Evolutionary conservation across 768 basidiomycete genomes (phyloP).

Genomic region (Phlegmacium glaucopus): DNA sequence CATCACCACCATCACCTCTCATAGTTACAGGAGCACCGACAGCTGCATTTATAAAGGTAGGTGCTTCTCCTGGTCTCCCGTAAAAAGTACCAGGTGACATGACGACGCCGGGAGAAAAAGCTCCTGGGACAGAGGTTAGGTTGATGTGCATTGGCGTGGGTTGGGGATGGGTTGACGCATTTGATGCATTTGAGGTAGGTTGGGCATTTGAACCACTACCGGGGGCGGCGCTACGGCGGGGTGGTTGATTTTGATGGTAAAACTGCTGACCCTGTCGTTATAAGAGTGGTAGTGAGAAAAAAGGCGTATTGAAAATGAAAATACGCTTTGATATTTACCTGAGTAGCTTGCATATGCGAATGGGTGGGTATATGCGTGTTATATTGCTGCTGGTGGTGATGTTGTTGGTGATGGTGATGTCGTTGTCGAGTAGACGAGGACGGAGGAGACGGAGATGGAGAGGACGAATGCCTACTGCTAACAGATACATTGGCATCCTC

Average conservation of each 20-base stretch:
- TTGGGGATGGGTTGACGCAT: not conserved
- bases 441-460: too few species aligned
- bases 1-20: slow-evolving; percentile 6
- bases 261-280: slow-evolving; percentile 3
- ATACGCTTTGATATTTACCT: too few species aligned
- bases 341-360: too few species aligned
- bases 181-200: slow-evolving; percentile 8
- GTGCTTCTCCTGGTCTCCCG: slow-evolving; percentile 48
- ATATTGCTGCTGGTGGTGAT: too few species aligned
- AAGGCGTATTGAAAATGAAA: not conserved
- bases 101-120: slow-evolving; percentile 69
- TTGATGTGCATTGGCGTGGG: slow-evolving; percentile 15
- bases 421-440: too few species aligned
- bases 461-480: too few species aligned
- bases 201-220: slow-evolving; percentile 11
- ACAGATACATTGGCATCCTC: too few species aligned
- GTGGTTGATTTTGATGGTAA: slow-evolving; percentile 5
- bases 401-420: too few species aligned
- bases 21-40: slow-evolving; percentile 44
- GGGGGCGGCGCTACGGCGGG: not conserved
- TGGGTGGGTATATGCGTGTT: too few species aligned
- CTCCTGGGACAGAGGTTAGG: slow-evolving; percentile 20
- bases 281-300: too few species aligned
- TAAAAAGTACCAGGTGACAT: slow-evolving; percentile 78
- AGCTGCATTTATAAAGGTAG: slow-evolving; percentile 41